phyloP scores from a whole-genome alignment of 2,329 filamentous ascomycete species.

The Samsoniella hepiali region DNA sequence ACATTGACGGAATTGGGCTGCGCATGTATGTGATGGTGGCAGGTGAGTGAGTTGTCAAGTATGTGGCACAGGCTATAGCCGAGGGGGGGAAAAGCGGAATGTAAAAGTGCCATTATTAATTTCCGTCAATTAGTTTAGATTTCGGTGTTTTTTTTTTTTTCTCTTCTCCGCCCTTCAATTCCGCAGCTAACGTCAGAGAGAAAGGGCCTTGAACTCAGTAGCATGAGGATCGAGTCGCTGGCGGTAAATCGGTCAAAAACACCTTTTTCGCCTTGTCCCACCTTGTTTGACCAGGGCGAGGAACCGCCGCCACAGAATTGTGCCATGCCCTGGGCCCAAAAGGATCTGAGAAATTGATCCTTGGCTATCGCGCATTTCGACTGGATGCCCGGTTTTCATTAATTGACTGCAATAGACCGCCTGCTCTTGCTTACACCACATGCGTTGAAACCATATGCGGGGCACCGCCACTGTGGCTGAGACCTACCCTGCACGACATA shows the following conservation, averaged over 20 bases:
- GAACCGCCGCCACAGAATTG: not conserved
- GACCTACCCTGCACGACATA: too few relatives aligned
- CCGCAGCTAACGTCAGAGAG: not conserved
- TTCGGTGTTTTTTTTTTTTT: not conserved
- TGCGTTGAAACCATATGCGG: too few relatives aligned
- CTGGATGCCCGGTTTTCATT: not conserved
- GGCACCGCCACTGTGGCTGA: too few relatives aligned
- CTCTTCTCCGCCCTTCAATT: not conserved
- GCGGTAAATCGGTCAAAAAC: conserved; percentile 2
- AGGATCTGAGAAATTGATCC: not conserved
- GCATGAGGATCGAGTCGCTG: not conserved
- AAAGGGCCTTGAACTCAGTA: not conserved
- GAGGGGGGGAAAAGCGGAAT: not conserved
- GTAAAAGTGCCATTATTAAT: not conserved
- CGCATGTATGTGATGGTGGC: not conserved
- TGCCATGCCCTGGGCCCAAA: not conserved
- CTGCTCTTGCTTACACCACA: not conserved
- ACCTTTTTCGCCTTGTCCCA: not conserved
- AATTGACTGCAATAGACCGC: not conserved
- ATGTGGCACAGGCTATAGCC: not conserved
- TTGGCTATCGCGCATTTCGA: not conserved
- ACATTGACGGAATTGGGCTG: not conserved
- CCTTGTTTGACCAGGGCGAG: not conserved
- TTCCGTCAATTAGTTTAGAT: not conserved
- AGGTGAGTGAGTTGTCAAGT: not conserved